Base-by-base conservation (phyloP, 192 early-diverging fungal species). In the Spinellus fusiger region DNA sequence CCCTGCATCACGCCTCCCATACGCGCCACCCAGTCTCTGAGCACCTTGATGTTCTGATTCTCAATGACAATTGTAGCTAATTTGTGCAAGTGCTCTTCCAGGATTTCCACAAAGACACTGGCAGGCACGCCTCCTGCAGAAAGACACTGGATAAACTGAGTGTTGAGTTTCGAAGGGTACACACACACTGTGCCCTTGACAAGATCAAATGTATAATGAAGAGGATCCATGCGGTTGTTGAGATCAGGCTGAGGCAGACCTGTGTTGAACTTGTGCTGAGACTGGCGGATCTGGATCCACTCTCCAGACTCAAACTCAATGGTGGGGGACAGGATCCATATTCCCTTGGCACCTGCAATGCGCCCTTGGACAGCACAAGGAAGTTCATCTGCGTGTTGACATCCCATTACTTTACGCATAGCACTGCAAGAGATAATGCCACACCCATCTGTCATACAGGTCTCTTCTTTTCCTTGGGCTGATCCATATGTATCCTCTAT, bases 391-490 rank as follows among this genome's bases (percentile, higher is more conserved):
- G 20, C 20, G 5, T 20, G 31, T 20, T 70, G 40, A 4, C 54
- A 56, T 4, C 56, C 49, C 22, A 69, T 60, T 0, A 74, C 29
- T 44, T 59, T 40, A 23, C 35, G 49, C 72, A 74, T 74, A 3
- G 72, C 72, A n/a, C 29, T 20, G 1, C 47, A 48, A 3, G 68
- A 70, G 15, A 74, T 74, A 13, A 60, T 49, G 25, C 62, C 72
- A 53, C 68, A 74, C 1, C 72, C 72, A 62, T 74, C 72, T 18
- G 72, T 74, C 49, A 74, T 59, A 49, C 68, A 70, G n/a, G 46
- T 56, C 15, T 53, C 59, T 5, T 60, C 49, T 25, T 40, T 12
- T 4, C 37, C 23, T 9, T 20, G 22, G 6, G 20, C 33, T 4
- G 23, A 22, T 33, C 60, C 49, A 47, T 68, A 55, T 13, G 54